phyloP scores from a whole-genome alignment of 352 stramenopile species.

The Blastocystis sp. region DNA sequence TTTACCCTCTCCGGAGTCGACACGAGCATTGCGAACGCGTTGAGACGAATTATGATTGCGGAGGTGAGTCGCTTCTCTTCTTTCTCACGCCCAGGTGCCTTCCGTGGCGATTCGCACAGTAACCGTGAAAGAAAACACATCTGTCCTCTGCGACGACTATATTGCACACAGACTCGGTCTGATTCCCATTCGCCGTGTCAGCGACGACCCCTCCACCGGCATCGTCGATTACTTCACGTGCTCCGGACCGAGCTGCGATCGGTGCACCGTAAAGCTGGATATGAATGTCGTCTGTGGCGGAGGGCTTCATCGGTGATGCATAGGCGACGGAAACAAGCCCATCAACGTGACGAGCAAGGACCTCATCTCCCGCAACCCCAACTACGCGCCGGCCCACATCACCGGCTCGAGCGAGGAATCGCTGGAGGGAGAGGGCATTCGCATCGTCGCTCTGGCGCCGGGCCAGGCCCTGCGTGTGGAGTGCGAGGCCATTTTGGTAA shows the following conservation, averaged over 20 bases:
- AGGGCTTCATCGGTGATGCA: background rate
- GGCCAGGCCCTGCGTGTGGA: conserved; percentile 35
- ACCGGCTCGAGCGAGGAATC: conserved; percentile 5
- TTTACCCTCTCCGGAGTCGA: conserved; percentile 58
- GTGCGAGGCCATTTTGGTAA: conserved; percentile 58
- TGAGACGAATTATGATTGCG: conserved; percentile 67
- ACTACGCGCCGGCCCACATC: conserved; percentile 51
- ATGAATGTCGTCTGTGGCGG: conserved; percentile 25
- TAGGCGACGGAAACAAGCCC: conserved; percentile 41
- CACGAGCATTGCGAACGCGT: conserved; percentile 56
- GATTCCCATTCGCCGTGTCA: conserved; percentile 59
- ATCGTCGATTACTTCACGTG: conserved; percentile 52
- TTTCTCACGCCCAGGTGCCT: conserved; percentile 37
- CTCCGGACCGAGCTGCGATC: background rate
- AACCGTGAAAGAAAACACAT: conserved; percentile 64
- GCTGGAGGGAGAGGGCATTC: conserved; percentile 32
- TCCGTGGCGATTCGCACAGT: conserved; percentile 63
- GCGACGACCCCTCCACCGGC: conserved; percentile 49
- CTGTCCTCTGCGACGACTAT: conserved; percentile 63
- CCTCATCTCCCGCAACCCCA: conserved; percentile 38
- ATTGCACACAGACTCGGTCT: conserved; percentile 65
- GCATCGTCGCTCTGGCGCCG: conserved; percentile 51
- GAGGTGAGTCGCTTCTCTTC: background rate
- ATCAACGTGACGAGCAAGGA: conserved; percentile 66
- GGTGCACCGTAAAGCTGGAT: conserved; percentile 19